Evolutionary conservation across 2,329 filamentous ascomycete species (phyloP), one percentile per base, ranked within the genome.

Genomic region (Penicillium corylophilum): DNA sequence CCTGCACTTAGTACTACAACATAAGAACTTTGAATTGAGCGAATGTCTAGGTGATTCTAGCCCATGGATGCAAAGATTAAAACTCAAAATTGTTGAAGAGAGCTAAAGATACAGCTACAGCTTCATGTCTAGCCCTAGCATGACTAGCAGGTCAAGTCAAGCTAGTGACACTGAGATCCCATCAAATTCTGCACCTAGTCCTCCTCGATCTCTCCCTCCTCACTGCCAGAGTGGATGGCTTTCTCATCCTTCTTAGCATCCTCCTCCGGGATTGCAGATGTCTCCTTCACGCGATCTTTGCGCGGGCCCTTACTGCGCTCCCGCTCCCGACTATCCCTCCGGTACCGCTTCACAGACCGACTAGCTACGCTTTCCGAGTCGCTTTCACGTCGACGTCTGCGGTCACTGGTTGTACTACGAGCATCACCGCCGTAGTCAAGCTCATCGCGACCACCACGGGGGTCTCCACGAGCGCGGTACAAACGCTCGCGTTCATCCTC

Each of bases 171-270:
- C 13, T 22, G n/a, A 26, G 12, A 16, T 26, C 12, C 38, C 5
- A 6, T 16, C 10, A 26, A 18, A 38, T 13, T 5, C 26, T 18
- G 39, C 45, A 46, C 41, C 60, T 65, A 78, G 54, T 78, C 77
- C 78, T 97, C 92, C 73, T 96, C 94, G 64, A 99, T 97, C 77
- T 99, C 94, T 46, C 94, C 94, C 74, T 99, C 94, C 75, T 99
- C 94, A 67, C 92, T 96, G 47, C 94, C 94, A 53, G 89, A 93
- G 65, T 89, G 86, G 50, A 91, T 79, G 5, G 73, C 73, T 58
- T 74, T 75, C 45, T 78, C 78, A 54, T 78, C 76, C 64, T 66
- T 62, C 56, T 66, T 71, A 24, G 47, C 56, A 29, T 68, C 67
- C 12, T 68, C 64, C 45, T 68, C 69, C 41, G 71, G 67, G 26